A percentile compares a stretch with the other conserved stretches of the same genome.
Conservation (phyloP, 495 filamentous ascomycete species). For the Xylaria venustula region DNA sequence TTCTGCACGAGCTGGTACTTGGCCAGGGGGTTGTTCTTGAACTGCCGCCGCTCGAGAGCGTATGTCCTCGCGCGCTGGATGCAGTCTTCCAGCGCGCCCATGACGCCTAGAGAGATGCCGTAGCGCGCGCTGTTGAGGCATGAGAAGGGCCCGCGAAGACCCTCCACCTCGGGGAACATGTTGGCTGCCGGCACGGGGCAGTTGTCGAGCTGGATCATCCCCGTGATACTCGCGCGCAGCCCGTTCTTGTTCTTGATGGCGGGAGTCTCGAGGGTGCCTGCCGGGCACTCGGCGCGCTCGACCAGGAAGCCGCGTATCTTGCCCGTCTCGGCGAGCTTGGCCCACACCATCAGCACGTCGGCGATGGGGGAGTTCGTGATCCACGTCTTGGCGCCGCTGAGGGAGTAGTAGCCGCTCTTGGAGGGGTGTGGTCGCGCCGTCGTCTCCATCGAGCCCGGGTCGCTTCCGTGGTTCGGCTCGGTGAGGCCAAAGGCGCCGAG, state of each 20-base stretch:
- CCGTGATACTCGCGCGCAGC: constrained; percentile 88
- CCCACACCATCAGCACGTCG: constrained; percentile 91
- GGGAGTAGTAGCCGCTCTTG: constrained; percentile 78
- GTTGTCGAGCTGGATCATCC: constrained; percentile 94
- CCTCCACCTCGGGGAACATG: constrained; percentile 91
- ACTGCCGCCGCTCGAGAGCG: constrained; percentile 88
- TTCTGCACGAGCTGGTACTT: constrained; percentile 99
- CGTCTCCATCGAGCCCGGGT: constrained; percentile 95
- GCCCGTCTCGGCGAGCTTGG: constrained; percentile 82
- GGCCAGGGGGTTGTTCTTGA: constrained; percentile 92
- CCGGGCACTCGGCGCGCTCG: constrained; percentile 75
- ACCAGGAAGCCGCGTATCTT: constrained; percentile 96
- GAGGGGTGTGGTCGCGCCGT: constrained; percentile 80
- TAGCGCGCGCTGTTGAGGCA: constrained; percentile 91
- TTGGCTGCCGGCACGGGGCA: constrained; percentile 87
- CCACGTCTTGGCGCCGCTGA: constrained; percentile 94
- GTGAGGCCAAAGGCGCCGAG: constrained; percentile 93
- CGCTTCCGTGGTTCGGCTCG: constrained; percentile 96
- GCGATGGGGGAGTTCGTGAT: constrained; percentile 97
- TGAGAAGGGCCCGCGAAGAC: constrained; percentile 83
- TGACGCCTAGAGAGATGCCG: constrained; percentile 90
- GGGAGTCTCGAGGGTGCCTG: constrained; percentile 88
- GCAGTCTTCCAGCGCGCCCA: constrained; percentile 92
- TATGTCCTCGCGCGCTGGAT: constrained; percentile 78
- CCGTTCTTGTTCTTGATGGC: constrained; percentile 94